phyloP scores from a whole-genome alignment of 2,329 filamentous ascomycete genomes.

The Aspergillus pseudotamarii region DNA sequence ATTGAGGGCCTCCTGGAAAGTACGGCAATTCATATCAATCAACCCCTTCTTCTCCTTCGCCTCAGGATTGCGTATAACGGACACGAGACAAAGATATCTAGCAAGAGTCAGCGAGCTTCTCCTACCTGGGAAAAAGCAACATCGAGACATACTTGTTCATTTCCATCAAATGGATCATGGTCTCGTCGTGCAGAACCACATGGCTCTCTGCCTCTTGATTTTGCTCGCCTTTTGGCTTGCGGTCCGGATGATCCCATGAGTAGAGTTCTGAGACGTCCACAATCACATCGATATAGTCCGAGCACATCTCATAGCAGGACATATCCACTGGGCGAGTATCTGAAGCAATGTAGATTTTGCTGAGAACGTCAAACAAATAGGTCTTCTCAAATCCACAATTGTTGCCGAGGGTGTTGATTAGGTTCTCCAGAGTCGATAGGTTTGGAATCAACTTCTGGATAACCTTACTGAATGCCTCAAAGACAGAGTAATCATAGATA shows the following conservation, averaged over 20 bases:
- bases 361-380: conserved; percentile 95
- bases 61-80: conserved; percentile 66
- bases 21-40: conserved; percentile 68
- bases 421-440: conserved; percentile 85
- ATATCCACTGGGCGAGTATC: conserved; percentile 93
- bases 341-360: conserved; percentile 98
- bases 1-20: conserved; percentile 64
- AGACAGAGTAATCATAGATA: conserved; percentile 98
- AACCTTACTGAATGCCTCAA: conserved; percentile 97
- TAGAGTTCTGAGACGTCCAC: conserved; percentile 97
- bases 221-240: conserved; percentile 46
- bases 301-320: conserved; percentile 96
- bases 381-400: conserved; percentile 97
- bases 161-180: conserved; percentile 66
- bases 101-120: conserved; percentile 17
- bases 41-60: conserved; percentile 65
- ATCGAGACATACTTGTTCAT: conserved; percentile 62
- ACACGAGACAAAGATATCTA: conserved; percentile 66
- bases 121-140: not conserved
- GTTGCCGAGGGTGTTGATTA: conserved; percentile 91
- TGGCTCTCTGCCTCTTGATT: conserved; percentile 63
- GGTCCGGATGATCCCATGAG: conserved; percentile 64
- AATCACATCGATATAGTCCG: conserved; percentile 97
- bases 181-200: conserved; percentile 63
- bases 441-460: conserved; percentile 97